Evolutionary conservation across 306 rosid species (phyloP).

Genomic region (Quercus variabilis): DNA sequence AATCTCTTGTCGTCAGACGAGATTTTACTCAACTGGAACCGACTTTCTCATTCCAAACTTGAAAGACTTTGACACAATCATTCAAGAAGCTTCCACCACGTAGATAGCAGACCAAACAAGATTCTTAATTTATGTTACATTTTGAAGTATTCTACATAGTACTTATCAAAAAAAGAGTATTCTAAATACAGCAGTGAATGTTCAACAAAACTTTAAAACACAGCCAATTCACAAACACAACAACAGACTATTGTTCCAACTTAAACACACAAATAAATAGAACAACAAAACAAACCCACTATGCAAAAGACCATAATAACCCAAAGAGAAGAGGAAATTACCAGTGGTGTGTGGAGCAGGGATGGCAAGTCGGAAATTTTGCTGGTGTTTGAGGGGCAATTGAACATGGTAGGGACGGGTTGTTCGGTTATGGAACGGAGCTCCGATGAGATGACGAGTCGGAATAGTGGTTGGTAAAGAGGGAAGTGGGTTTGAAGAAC

Average conservation of each 20-base stretch:
- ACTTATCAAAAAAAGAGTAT: too few species aligned
- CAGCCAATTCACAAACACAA: neutral
- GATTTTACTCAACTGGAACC: too few species aligned
- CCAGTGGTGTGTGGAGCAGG: slow-evolving; percentile 40
- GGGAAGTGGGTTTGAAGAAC: slow-evolving; percentile 29
- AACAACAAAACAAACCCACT: neutral
- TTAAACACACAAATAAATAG: neutral
- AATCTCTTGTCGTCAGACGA: too few species aligned
- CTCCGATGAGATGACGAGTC: slow-evolving; percentile 25
- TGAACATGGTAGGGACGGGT: slow-evolving; percentile 14
- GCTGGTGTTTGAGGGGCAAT: slow-evolving; percentile 27
- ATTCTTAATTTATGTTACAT: neutral
- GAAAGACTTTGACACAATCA: too few species aligned
- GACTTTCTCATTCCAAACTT: too few species aligned
- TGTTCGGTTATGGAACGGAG: slow-evolving; percentile 24
- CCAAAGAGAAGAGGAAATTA: slow-evolving; percentile 11
- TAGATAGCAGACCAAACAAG: neutral
- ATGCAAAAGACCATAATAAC: neutral
- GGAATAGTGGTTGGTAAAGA: slow-evolving; percentile 23
- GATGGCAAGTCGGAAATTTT: slow-evolving; percentile 25
- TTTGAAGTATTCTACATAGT: neutral
- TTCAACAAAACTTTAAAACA: neutral
- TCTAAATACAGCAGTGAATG: neutral
- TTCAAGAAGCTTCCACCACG: neutral
- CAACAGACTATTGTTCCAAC: neutral